phyloP scores from a whole-genome alignment of 192 early-diverging fungal species.

The Chytriomyces confervae region DNA sequence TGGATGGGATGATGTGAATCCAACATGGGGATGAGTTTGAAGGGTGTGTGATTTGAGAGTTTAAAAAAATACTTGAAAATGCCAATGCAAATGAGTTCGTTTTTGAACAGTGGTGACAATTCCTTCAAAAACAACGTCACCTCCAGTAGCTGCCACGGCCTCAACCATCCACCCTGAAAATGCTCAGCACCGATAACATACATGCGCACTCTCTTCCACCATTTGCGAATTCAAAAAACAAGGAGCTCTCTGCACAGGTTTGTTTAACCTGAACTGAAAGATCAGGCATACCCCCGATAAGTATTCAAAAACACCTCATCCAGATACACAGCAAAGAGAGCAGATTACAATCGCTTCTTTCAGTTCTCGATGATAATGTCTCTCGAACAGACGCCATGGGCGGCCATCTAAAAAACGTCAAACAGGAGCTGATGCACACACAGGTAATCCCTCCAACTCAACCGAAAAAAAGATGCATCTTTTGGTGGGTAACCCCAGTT shows the following conservation, averaged over 20 bases:
- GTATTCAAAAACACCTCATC: neutral
- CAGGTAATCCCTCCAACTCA: constrained; percentile 41
- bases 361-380: constrained; percentile 59
- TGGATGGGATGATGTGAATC: constrained; percentile 37
- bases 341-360: constrained; percentile 43
- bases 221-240: constrained; percentile 63
- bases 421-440: constrained; percentile 59
- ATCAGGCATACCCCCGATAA: neutral
- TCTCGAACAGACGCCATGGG: constrained; percentile 52
- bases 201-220: constrained; percentile 60
- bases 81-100: too few relatives aligned
- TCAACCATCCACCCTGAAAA: neutral
- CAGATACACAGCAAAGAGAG: constrained; percentile 53
- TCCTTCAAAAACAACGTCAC: too few relatives aligned
- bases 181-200: constrained; percentile 46
- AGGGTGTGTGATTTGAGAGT: too few relatives aligned
- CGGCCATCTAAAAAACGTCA: constrained; percentile 63
- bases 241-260: constrained; percentile 23
- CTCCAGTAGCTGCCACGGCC: neutral
- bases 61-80: too few relatives aligned
- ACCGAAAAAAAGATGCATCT: neutral
- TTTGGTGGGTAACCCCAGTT: neutral
- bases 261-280: neutral
- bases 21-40: constrained; percentile 15
- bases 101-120: too few relatives aligned